Conservation (phyloP, 2,329 filamentous ascomycete species). For the Daldinia eschscholtzii region DNA sequence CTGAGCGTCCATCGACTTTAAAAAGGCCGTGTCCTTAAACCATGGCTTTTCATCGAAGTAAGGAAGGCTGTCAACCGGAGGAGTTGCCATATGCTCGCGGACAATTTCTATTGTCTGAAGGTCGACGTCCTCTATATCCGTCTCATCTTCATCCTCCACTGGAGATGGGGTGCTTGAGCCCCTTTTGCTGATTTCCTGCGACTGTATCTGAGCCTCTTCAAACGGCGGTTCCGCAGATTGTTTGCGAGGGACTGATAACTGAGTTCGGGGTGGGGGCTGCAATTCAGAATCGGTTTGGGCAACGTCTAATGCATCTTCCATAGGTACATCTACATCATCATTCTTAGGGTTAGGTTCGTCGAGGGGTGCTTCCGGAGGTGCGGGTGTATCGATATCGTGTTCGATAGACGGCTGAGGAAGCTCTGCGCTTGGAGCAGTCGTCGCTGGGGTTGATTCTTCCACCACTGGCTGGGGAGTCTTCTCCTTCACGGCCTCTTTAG, state of each 20-base stretch:
- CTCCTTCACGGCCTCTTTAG: constrained; percentile 32
- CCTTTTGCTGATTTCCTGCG: constrained; percentile 47
- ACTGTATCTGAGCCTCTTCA: constrained; percentile 49
- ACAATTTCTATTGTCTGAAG: constrained; percentile 63
- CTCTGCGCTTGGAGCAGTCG: constrained; percentile 37
- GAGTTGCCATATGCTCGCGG: constrained; percentile 66
- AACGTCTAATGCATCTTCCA: constrained; percentile 53
- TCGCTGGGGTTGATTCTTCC: constrained; percentile 22
- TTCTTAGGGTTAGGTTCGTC: constrained; percentile 42
- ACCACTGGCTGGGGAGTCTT: constrained; percentile 37
- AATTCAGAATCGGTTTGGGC: constrained; percentile 40
- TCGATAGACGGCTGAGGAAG: constrained; percentile 49
- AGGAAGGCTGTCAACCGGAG: constrained; percentile 67
- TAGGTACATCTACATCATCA: constrained; percentile 53
- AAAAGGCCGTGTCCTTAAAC: constrained; percentile 61
- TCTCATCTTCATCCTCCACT: constrained; percentile 65
- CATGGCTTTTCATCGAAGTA: constrained; percentile 61
- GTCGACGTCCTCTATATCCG: constrained; percentile 68
- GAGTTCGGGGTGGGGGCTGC: constrained; percentile 31
- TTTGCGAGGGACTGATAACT: constrained; percentile 38
- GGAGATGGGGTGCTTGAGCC: constrained; percentile 62
- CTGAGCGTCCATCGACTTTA: constrained; percentile 57
- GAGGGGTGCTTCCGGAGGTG: constrained; percentile 20
- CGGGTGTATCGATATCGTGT: constrained; percentile 45
- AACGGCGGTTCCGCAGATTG: constrained; percentile 44